Percentiles rank a stretch among this genome's conserved stretches.
Evolutionary conservation across 768 basidiomycete genomes (phyloP).

Genomic region (Phylloporus arenicola): DNA sequence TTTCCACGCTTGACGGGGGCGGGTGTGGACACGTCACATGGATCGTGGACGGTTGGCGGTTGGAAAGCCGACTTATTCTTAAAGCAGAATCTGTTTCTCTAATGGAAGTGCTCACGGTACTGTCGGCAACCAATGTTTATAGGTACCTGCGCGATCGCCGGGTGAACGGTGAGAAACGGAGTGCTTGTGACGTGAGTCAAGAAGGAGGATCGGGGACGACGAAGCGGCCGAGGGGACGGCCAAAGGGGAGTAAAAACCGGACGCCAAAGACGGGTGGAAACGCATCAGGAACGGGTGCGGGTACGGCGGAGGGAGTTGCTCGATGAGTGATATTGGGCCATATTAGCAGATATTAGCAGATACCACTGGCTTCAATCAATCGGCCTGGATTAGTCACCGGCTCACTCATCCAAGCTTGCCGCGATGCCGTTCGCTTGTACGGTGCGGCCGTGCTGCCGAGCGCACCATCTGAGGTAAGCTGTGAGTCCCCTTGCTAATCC

Average conservation of each 20-base stretch:
- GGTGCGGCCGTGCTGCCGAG: not conserved
- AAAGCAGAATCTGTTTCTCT: not conserved
- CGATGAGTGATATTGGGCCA: not conserved
- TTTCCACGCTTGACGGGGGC: slow-evolving; percentile 7
- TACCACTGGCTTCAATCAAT: not conserved
- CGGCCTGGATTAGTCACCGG: too few species aligned
- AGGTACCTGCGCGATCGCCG: slow-evolving; percentile 64
- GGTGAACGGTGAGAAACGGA: slow-evolving; percentile 42
- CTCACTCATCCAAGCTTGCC: slow-evolving; percentile 4
- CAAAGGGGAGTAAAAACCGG: slow-evolving; percentile 65
- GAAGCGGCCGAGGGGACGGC: slow-evolving; percentile 61
- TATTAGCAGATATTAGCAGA: too few species aligned
- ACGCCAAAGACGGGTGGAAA: slow-evolving; percentile 16
- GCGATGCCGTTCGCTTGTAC: slow-evolving; percentile 3
- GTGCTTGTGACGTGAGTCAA: slow-evolving; percentile 20
- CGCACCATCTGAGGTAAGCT: slow-evolving; percentile 5
- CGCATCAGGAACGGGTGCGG: slow-evolving; percentile 7
- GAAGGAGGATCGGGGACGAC: slow-evolving; percentile 26
- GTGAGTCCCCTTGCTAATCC: slow-evolving; percentile 29
- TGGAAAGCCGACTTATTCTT: slow-evolving; percentile 3
- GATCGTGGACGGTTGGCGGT: not conserved
- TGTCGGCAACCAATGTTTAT: slow-evolving; percentile 7
- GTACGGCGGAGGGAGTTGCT: not conserved
- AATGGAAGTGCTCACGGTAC: slow-evolving; percentile 13
- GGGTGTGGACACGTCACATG: not conserved